Conservation (phyloP, 2,329 filamentous ascomycete species). For the Colletotrichum kahawae region DNA sequence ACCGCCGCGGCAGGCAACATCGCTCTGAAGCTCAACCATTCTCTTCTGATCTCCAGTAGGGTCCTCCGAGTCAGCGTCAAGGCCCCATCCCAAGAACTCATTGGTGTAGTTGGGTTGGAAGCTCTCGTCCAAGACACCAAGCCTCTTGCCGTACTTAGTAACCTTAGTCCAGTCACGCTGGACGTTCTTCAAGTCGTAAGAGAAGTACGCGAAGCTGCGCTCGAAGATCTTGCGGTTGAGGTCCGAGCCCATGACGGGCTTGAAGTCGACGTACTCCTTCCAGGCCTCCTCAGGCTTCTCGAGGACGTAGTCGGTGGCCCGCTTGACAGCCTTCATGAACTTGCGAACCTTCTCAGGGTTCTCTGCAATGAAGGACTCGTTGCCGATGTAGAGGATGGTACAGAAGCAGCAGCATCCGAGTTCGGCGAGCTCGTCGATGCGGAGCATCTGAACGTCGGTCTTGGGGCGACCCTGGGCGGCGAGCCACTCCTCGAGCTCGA, state of each 20-base stretch:
- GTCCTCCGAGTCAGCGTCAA: slow-evolving; percentile 69
- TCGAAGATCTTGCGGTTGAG: slow-evolving; percentile 83
- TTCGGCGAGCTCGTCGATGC: slow-evolving; percentile 81
- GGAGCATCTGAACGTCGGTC: slow-evolving; percentile 77
- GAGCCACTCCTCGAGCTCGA: slow-evolving; percentile 81
- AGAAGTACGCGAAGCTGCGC: slow-evolving; percentile 79
- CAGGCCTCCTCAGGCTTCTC: slow-evolving; percentile 67
- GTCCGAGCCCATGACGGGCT: slow-evolving; percentile 69
- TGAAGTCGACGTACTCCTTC: slow-evolving; percentile 73
- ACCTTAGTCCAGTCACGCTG: slow-evolving; percentile 78
- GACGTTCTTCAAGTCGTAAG: slow-evolving; percentile 76
- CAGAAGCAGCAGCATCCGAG: slow-evolving; percentile 87
- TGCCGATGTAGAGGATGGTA: slow-evolving; percentile 80
- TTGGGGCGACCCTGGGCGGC: slow-evolving; percentile 64
- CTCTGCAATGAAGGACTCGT: slow-evolving; percentile 70
- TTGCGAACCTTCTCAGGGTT: slow-evolving; percentile 69
- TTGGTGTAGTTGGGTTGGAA: slow-evolving; percentile 81
- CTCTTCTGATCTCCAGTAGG: slow-evolving; percentile 76
- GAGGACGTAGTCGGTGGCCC: slow-evolving; percentile 75
- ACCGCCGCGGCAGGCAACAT: slow-evolving; percentile 68
- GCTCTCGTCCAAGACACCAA: slow-evolving; percentile 66
- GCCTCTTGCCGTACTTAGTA: slow-evolving; percentile 75
- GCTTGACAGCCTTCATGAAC: slow-evolving; percentile 77
- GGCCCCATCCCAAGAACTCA: slow-evolving; percentile 68
- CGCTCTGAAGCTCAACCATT: slow-evolving; percentile 72